phyloP scores from a whole-genome alignment of 805 yeast species.

The Candida sanyiensis region DNA sequence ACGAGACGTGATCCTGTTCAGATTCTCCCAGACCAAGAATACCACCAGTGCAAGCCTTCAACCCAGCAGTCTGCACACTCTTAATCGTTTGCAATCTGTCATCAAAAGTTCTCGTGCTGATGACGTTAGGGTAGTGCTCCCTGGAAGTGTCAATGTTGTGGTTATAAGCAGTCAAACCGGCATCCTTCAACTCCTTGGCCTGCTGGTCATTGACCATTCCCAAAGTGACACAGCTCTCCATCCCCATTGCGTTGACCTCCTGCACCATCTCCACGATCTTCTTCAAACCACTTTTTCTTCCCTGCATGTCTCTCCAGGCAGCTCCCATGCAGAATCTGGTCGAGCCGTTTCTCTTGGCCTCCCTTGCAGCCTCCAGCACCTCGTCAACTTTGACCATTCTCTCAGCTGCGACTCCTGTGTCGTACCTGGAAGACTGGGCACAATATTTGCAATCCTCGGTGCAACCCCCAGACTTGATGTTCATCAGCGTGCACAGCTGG shows the following conservation, averaged over 20 bases:
- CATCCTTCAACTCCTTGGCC: constrained; percentile 49
- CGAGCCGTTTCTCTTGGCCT: constrained; percentile 64
- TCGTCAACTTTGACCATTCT: constrained; percentile 54
- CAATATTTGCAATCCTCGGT: constrained; percentile 80
- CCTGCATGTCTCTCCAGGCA: constrained; percentile 83
- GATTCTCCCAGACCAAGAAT: constrained; percentile 77
- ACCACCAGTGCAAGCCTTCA: constrained; percentile 74
- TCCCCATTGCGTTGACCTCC: constrained; percentile 54
- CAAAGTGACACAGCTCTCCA: constrained; percentile 77
- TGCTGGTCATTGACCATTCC: constrained; percentile 74
- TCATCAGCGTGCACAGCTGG: constrained; percentile 70
- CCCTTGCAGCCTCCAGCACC: constrained; percentile 58
- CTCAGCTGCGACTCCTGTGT: constrained; percentile 68
- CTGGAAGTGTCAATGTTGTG: constrained; percentile 78
- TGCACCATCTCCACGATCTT: constrained; percentile 60
- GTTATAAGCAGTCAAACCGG: constrained; percentile 77
- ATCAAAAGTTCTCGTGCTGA: constrained; percentile 64
- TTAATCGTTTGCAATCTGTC: constrained; percentile 63
- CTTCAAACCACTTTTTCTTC: constrained; percentile 61
- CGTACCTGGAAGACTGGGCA: constrained; percentile 65
- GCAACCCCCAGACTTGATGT: constrained; percentile 77
- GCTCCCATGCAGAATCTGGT: constrained; percentile 84
- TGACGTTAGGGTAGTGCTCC: constrained; percentile 68
- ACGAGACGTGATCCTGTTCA: constrained; percentile 62
- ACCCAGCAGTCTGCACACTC: constrained; percentile 57